Evolutionary conservation across 169 alveolate species (phyloP).

Genomic region (Babesia caballi): DNA sequence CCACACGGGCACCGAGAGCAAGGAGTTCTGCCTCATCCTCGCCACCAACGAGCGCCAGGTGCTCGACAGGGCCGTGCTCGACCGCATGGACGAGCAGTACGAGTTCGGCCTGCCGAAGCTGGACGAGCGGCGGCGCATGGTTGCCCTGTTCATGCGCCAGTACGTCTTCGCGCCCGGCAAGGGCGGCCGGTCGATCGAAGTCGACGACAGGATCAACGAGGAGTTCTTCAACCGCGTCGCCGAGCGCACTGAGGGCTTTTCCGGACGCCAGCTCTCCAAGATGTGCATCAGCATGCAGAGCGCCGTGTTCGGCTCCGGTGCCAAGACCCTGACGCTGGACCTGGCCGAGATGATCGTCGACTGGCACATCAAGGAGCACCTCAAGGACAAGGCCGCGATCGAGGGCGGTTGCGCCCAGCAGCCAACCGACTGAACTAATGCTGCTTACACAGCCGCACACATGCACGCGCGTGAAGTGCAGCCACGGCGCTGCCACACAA

Average conservation of each 20-base stretch:
- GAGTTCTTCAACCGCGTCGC: slow-evolving; percentile 80
- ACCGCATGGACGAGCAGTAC: slow-evolving; percentile 92
- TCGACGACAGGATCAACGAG: slow-evolving; percentile 79
- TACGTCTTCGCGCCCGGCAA: slow-evolving; percentile 79
- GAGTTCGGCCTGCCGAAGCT: slow-evolving; percentile 90
- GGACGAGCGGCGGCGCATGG: slow-evolving; percentile 87
- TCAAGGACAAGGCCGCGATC: neutral
- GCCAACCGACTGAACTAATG: neutral
- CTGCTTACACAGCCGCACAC: neutral
- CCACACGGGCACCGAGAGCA: slow-evolving; percentile 95
- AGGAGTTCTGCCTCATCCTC: slow-evolving; percentile 88
- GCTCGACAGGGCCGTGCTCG: slow-evolving; percentile 92
- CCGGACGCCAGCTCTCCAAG: slow-evolving; percentile 94
- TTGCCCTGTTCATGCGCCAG: slow-evolving; percentile 87
- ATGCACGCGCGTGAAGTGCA: neutral
- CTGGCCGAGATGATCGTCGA: slow-evolving; percentile 76
- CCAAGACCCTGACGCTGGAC: slow-evolving; percentile 70
- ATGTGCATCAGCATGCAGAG: slow-evolving; percentile 76
- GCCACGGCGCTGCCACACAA: neutral
- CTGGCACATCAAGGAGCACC: slow-evolving; percentile 73
- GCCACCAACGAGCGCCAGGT: slow-evolving; percentile 95
- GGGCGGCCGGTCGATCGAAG: slow-evolving; percentile 54
- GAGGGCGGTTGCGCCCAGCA: neutral
- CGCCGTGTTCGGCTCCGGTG: slow-evolving; percentile 80
- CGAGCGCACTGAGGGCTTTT: slow-evolving; percentile 86